A percentile compares a stretch with the other conserved stretches of the same genome.
Evolutionary conservation across 495 filamentous ascomycete species (phyloP).

Genomic region (Lentithecium fluviatile): DNA sequence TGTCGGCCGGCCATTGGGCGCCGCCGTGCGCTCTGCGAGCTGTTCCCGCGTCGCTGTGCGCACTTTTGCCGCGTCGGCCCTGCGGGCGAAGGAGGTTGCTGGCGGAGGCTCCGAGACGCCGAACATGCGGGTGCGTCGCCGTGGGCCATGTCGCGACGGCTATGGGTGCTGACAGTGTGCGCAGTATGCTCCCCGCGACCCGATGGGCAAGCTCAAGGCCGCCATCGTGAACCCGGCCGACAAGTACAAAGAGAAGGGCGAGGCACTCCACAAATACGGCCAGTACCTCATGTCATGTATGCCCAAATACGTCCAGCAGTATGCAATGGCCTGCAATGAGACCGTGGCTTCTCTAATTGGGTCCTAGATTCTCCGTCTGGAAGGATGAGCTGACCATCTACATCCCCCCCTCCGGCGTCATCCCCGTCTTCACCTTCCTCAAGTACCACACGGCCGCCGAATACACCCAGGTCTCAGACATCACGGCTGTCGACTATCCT

Average conservation of each 20-base stretch:
- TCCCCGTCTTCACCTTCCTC: conserved; percentile 90
- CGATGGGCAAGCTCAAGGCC: conserved; percentile 62
- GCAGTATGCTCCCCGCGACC: conserved; percentile 33
- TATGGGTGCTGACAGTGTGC: conserved; percentile 1
- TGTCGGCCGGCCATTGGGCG: conserved; percentile 32
- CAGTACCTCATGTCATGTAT: conserved; percentile 95
- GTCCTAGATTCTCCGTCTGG: conserved; percentile 79
- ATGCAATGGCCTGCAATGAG: not conserved
- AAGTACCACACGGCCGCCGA: conserved; percentile 98
- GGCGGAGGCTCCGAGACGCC: conserved; percentile 37
- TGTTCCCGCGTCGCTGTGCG: conserved; percentile 29
- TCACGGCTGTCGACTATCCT: conserved; percentile 94
- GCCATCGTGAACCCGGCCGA: conserved; percentile 89
- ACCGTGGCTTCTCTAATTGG: not conserved
- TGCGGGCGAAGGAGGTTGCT: conserved; percentile 37
- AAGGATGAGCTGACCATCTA: conserved; percentile 97
- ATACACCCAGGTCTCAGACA: conserved; percentile 87
- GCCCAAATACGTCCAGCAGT: conserved; percentile 96
- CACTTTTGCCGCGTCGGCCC: conserved; percentile 37
- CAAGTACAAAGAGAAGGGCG: conserved; percentile 81
- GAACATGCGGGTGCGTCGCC: conserved; percentile 47
- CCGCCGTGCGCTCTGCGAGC: conserved; percentile 27
- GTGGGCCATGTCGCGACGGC: not conserved
- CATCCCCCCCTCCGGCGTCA: conserved; percentile 79
- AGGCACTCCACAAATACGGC: conserved; percentile 86